Evolutionary conservation across 2,329 filamentous ascomycete species (phyloP).

Genomic region (Pseudocercospora crystallina): DNA sequence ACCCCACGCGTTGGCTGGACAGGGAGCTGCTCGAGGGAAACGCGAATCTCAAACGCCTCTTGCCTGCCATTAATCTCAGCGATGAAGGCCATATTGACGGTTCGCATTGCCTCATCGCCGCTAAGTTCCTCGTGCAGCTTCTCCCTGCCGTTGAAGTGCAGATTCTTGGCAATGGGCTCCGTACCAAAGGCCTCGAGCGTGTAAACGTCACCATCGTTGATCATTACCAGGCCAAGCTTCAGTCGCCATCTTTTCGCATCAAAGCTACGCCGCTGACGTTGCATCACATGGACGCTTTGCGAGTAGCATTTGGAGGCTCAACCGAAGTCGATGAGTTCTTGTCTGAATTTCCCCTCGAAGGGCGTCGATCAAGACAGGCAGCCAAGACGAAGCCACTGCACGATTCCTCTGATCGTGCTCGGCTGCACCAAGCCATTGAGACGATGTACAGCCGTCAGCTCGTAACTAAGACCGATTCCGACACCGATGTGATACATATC

Average conservation of each 20-base stretch:
- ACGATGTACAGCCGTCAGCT: constrained; percentile 6
- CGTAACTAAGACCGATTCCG: background rate
- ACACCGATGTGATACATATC: constrained; percentile 6
- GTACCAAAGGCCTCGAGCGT: too few relatives aligned
- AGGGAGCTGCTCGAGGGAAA: background rate
- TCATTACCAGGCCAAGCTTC: too few relatives aligned
- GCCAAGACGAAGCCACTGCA: background rate
- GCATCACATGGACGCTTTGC: too few relatives aligned
- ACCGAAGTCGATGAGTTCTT: too few relatives aligned
- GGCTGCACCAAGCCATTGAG: constrained; percentile 2
- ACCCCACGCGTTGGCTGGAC: constrained; percentile 8
- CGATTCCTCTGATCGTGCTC: background rate
- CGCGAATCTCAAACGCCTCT: constrained; percentile 1
- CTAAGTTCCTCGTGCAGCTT: constrained; percentile 2
- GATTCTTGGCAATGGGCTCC: too few relatives aligned
- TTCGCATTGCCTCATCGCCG: constrained; percentile 8
- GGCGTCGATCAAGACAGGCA: too few relatives aligned
- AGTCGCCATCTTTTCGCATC: too few relatives aligned
- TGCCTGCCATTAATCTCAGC: constrained; percentile 14
- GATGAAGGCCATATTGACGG: constrained; percentile 3
- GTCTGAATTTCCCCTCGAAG: too few relatives aligned
- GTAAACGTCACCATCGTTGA: too few relatives aligned
- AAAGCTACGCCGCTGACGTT: too few relatives aligned
- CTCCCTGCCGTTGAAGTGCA: too few relatives aligned
- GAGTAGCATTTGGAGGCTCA: too few relatives aligned